Evolutionary conservation across 441 rosid genomes (phyloP).

Genomic region (Theobroma grandiflorum): DNA sequence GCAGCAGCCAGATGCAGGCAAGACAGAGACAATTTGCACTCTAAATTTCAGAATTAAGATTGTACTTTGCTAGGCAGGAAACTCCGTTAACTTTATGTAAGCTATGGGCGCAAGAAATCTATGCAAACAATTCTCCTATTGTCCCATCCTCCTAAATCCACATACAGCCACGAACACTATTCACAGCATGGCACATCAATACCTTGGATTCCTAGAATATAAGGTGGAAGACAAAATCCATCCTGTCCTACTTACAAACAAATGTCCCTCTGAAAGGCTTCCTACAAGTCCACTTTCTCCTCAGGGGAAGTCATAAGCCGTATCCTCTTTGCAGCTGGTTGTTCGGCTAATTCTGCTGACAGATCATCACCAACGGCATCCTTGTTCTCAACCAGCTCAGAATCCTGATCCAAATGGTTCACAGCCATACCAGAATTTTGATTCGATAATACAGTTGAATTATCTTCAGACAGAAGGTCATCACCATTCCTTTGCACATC

Average conservation of each 20-base stretch:
- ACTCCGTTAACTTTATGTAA: not conserved
- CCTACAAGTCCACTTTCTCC: slow-evolving; percentile 33
- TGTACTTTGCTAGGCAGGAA: not conserved
- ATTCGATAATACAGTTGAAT: slow-evolving; percentile 34
- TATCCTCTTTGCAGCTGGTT: slow-evolving; percentile 67
- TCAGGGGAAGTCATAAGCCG: slow-evolving; percentile 46
- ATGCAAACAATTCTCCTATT: slow-evolving; percentile 23
- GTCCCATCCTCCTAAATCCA: slow-evolving; percentile 7
- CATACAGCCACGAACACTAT: slow-evolving; percentile 34
- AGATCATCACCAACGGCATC: slow-evolving; percentile 24
- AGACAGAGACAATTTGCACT: not conserved
- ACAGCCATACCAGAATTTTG: slow-evolving; percentile 30
- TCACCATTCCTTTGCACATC: slow-evolving; percentile 33
- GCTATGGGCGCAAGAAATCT: slow-evolving; percentile 1
- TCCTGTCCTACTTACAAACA: slow-evolving; percentile 36
- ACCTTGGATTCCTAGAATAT: slow-evolving; percentile 7
- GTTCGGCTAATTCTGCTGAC: slow-evolving; percentile 44
- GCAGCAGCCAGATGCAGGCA: not conserved
- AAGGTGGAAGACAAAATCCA: slow-evolving; percentile 18
- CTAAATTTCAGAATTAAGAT: slow-evolving; percentile 7
- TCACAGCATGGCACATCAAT: slow-evolving; percentile 40
- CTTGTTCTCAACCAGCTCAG: slow-evolving; percentile 28
- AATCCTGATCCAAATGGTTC: slow-evolving; percentile 33
- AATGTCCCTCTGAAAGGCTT: not conserved
- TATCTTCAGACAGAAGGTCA: slow-evolving; percentile 29